Evolutionary conservation across 1,284 basidiomycete species (phyloP), one percentile per base, ranked within the genome.

Genomic region (Irpex rosettiformis): DNA sequence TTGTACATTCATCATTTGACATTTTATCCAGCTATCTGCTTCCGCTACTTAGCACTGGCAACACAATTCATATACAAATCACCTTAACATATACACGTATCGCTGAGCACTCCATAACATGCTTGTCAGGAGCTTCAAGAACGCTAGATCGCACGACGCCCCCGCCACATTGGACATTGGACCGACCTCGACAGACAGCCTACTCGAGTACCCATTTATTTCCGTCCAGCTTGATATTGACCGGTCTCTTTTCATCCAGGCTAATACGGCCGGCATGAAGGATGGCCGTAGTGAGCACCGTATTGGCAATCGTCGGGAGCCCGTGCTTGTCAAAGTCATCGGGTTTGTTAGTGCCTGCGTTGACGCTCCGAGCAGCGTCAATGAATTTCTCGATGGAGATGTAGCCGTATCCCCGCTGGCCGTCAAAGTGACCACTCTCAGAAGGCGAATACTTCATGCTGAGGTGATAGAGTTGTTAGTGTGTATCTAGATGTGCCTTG

Each of bases 371-470:
- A 47, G 86, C 83, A 8, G 89, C 90, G 70, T 89, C 91, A 70
- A 96, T 79, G 73, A 96, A 96, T 75, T 93, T 95, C 74, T 96
- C 94, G 66, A 96, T 89, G 18, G 92, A 94, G 65, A 95, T 79
- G 72, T 96, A 84, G 67, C 89, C 94, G 72, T 96, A 97, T 4
- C 94, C 94, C 59, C 88, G 85, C 74, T 96, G 94, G 37, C 93
- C 93, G 67, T 96, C 93, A 70, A 96, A 96, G 75, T 91, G 91
- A 11, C 94, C 94, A 59, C 85, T 89, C 73, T 91, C 91, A 58
- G 91, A 93, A 0, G 93, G 93, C 53, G 93, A 91, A 75, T 96
- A 96, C 70, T 95, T 94, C 89, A 95, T 94, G 76, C 88, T 90
- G 72, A 54, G 25, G 47, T 42, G 29, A 56, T 8, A 37, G 21